Evolutionary conservation across 257 asterid species (phyloP), one percentile per base, ranked within the genome.

Genomic region (Solanum tacnaense): DNA sequence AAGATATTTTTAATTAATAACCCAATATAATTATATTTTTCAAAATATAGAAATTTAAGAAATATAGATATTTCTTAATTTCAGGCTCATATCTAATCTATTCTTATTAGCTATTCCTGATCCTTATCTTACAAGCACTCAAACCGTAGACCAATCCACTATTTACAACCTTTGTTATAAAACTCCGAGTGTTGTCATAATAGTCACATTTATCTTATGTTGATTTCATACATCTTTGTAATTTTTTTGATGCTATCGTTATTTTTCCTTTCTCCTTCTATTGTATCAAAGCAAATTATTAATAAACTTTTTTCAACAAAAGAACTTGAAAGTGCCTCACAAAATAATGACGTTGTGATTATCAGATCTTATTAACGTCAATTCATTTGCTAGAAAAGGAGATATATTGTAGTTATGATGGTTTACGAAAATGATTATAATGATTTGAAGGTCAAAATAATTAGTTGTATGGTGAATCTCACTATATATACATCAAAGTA

Each of bases 71-170:
- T 70, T 70, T 29, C 2, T 68, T 6, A 29, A 29, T 68, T 27
- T 68, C 2, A 12, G 7, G 6, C 75, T 29, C 1, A 0, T 68
- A 13, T 70, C 6, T 70, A 1, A 13, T 70, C 2, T 67, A 0
- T 70, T 29, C 5, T 62, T 62, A 62, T 9, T 0, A 62, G 3
- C 29, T 9, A 62, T 23, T 1, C 2, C 0, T 9, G 1, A 62
- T 62, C 31, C 27, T n/a, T 62, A 62, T n/a, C 31, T n/a, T 62
- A 13, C 23, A 29, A 70, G 36, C 36, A 70, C 38, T 29, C 23
- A 0, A 70, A 31, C 0, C 12, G 0, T 27, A 16, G 2, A 68
- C 7, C 10, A 27, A 68, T 68, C 3, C 3, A 7, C 10, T 18
- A 18, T 18, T 56, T 56, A 52, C 23, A 56, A 6, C 1, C 1